A percentile compares a stretch with the other conserved stretches of the same genome.
These are phyloP conservation scores for Papiliotrema fonsecae DNA, from an alignment of 1,284 basidiomycete genomes.

Conservation along the genomic window DNA sequence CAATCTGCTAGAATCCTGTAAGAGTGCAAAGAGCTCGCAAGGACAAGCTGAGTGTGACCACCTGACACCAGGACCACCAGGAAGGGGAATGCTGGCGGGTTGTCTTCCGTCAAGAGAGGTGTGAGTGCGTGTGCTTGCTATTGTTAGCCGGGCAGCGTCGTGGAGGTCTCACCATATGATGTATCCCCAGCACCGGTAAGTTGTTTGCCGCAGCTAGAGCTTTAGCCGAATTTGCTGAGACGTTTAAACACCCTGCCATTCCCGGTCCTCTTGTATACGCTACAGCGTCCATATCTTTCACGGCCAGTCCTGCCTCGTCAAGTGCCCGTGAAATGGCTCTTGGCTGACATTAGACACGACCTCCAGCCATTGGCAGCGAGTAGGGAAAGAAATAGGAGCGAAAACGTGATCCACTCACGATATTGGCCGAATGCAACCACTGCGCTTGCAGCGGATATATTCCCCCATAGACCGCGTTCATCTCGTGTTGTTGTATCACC, in stretches of 20 bases:
- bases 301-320: conserved; percentile 56
- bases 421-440: conserved; percentile 60
- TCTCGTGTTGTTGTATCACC: conserved; percentile 68
- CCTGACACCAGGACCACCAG: conserved; percentile 81
- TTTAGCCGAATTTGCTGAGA: conserved; percentile 73
- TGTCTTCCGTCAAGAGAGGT: conserved; percentile 61
- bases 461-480: conserved; percentile 59
- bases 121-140: conserved; percentile 94
- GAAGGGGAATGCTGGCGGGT: conserved; percentile 72
- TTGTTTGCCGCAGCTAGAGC: conserved; percentile 67
- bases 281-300: conserved; percentile 71
- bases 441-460: conserved; percentile 78
- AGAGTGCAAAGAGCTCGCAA: conserved; percentile 57
- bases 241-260: conserved; percentile 71
- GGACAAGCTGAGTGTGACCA: conserved; percentile 81
- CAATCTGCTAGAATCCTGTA: conserved; percentile 74
- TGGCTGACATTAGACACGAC: conserved; percentile 54
- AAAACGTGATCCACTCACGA: conserved; percentile 56
- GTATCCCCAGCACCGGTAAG: conserved; percentile 80
- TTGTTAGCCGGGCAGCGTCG: not conserved
- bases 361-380: not conserved
- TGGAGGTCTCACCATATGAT: conserved; percentile 72
- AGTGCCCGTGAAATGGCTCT: conserved; percentile 65
- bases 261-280: conserved; percentile 90
- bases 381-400: no score